Percentiles rank a stretch among this genome's conserved stretches.
phyloP scores from a whole-genome alignment of 2,329 filamentous ascomycete species.

The Hortaea werneckii region DNA sequence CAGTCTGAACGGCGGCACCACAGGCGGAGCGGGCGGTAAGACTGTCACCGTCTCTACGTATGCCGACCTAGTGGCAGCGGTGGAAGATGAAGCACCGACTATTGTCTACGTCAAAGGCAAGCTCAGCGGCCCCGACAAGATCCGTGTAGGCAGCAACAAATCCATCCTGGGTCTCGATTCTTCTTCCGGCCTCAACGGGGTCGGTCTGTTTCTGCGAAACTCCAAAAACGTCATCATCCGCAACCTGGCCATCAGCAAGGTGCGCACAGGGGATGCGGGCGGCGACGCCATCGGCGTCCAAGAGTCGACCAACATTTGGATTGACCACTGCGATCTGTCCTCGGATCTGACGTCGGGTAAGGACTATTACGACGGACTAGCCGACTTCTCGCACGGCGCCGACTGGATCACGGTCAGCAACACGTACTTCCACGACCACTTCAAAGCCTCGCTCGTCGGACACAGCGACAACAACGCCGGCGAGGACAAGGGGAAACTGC shows the following conservation, averaged over 20 bases:
- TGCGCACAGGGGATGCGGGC: constrained; percentile 31
- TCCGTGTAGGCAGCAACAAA: constrained; percentile 41
- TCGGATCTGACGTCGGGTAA: constrained; percentile 51
- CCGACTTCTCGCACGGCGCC: constrained; percentile 53
- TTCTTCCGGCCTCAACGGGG: constrained; percentile 31
- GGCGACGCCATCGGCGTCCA: constrained; percentile 43
- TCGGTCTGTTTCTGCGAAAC: constrained; percentile 39
- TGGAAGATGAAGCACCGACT: constrained; percentile 21
- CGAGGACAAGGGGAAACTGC: constrained; percentile 27
- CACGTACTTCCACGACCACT: constrained; percentile 48
- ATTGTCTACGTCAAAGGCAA: constrained; percentile 40
- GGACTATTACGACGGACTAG: constrained; percentile 60
- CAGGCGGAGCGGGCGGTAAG: constrained; percentile 36
- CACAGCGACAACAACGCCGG: constrained; percentile 49
- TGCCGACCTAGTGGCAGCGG: constrained; percentile 31
- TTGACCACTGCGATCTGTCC: constrained; percentile 58
- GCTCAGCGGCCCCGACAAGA: constrained; percentile 32
- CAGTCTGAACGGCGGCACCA: constrained; percentile 27
- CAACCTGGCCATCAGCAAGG: constrained; percentile 45
- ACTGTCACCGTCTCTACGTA: constrained; percentile 38
- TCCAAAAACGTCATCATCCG: constrained; percentile 47
- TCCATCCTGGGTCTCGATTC: constrained; percentile 42
- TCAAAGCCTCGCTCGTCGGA: constrained; percentile 51
- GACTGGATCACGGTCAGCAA: constrained; percentile 49
- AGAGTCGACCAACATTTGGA: constrained; percentile 45